Base-by-base conservation (phyloP, 495 filamentous ascomycete species). In the Hypoxylon intermedium region DNA sequence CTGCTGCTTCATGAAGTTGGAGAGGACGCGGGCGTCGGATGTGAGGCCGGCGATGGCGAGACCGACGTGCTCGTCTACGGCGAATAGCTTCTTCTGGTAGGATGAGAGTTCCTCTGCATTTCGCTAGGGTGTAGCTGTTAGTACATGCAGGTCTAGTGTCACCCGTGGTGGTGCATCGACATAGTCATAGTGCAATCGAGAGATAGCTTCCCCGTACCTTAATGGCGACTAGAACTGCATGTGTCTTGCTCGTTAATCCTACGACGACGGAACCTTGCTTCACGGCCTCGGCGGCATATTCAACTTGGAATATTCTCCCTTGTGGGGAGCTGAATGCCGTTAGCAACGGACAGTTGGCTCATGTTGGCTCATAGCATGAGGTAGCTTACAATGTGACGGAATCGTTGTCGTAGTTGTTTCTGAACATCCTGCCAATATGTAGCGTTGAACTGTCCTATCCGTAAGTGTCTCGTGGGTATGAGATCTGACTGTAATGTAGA, bases 361-460 rank as follows among this genome's bases (percentile, higher is more conserved):
- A 58, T 38, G 13, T 48, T 53, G 48, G 44, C 36, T 48, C 57
- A 50, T 61, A 67, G 72, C 41, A 36, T 38, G n/a, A 26, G 30
- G 49, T 58, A 65, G 75, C 84, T 78, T 84, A 97, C 93, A 98
- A 98, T 79, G 94, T 98, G 77, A 98, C 93, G 28, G 92, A 93
- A 80, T 98, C 94, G 85, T 98, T 98, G 80, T 98, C 94, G 83
- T 98, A 98, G 79, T 98, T 97, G 82, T 98, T 98, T 78, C 94
- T 85, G 82, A 98, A 98, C 94, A 98, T 98, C 57, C 71, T 86
- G 79, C 54, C 45, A 42, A 21, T 63, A 48, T 63, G 43, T 46
- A 53, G 53, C 54, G 40, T 28, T 21, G 20, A 37, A 5, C 7
- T 28, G 26, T 33, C n/a, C 30, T 40, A 9, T 13, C 11, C 1